These are phyloP conservation scores for Tylopilus sp. DNA, from an alignment of 768 basidiomycete species.

Conservation along the genomic window DNA sequence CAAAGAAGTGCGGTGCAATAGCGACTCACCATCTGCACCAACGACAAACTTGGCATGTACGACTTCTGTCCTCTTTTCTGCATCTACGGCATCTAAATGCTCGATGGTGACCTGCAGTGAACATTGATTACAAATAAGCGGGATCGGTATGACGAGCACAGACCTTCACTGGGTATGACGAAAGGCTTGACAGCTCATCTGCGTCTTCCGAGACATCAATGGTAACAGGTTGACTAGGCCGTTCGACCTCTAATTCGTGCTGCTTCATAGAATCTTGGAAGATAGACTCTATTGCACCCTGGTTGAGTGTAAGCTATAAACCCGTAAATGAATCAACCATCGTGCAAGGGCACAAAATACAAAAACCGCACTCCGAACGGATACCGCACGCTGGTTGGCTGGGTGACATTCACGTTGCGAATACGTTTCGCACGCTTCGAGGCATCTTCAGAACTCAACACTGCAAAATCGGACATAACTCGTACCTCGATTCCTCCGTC, in stretches of 20 bases:
- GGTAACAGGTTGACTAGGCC: conserved; percentile 29
- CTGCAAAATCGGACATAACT: not conserved
- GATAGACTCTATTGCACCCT: conserved; percentile 20
- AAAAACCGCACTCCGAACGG: conserved; percentile 28
- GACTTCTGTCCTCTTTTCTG: conserved; percentile 28
- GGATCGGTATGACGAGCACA: not conserved
- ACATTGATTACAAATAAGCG: not conserved
- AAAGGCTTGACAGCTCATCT: conserved; percentile 30
- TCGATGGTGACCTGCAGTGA: conserved; percentile 18
- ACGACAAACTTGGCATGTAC: conserved; percentile 17
- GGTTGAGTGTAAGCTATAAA: conserved; percentile 33
- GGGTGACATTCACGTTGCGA: conserved; percentile 56
- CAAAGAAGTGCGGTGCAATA: not conserved
- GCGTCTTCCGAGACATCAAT: conserved; percentile 36
- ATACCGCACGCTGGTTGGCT: too few species aligned
- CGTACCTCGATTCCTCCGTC: conserved; percentile 58
- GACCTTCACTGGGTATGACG: conserved; percentile 32
- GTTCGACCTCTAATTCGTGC: conserved; percentile 34
- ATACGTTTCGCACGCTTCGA: conserved; percentile 63
- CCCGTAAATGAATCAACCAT: not conserved
- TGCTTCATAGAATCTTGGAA: too few species aligned
- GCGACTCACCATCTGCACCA: conserved; percentile 20
- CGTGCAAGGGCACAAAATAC: not conserved
- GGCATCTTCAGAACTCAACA: not conserved
- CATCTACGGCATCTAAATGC: conserved; percentile 22